These are phyloP conservation scores for Ophiocordyceps polyrhachis-furcata DNA, from an alignment of 2,329 filamentous ascomycete genomes.

Conservation along the genomic window DNA sequence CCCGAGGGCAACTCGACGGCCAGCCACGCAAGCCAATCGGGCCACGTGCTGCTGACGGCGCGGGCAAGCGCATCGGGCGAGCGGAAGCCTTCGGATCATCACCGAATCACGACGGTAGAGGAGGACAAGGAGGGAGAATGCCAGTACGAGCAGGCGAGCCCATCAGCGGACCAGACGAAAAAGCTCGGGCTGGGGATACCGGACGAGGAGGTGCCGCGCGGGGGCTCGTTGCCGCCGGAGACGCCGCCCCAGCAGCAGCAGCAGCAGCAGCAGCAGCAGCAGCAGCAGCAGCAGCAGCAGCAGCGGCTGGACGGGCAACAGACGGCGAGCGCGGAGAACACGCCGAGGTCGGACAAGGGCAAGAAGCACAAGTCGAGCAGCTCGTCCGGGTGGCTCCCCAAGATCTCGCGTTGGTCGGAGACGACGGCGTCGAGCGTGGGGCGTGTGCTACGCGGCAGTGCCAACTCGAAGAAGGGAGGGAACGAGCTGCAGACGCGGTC, in stretches of 20 bases:
- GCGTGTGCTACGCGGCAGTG: conserved; percentile 54
- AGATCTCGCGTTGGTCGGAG: conserved; percentile 94
- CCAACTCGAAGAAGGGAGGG: conserved; percentile 31
- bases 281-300: conserved; percentile 13
- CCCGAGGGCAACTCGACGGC: conserved; percentile 59
- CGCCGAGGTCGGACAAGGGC: conserved; percentile 51
- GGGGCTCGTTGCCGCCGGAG: conserved; percentile 32
- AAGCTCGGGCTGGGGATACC: neutral
- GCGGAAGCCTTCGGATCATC: conserved; percentile 48
- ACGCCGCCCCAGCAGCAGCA: conserved; percentile 34
- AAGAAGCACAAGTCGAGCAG: conserved; percentile 80
- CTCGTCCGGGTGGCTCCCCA: conserved; percentile 65
- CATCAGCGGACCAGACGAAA: conserved; percentile 7
- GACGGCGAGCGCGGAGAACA: conserved; percentile 55
- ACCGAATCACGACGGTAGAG: conserved; percentile 77
- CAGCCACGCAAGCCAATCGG: conserved; percentile 55
- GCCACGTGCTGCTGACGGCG: conserved; percentile 47
- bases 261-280: neutral
- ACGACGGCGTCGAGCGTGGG: conserved; percentile 81
- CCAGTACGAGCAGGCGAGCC: conserved; percentile 30
- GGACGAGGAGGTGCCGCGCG: conserved; percentile 19
- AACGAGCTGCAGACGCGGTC: conserved; percentile 43
- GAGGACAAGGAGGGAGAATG: conserved; percentile 63
- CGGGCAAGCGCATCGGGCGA: conserved; percentile 26
- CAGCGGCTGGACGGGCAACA: conserved; percentile 14